Conservation (phyloP, 441 rosid species). For the Populus hybrid region DNA sequence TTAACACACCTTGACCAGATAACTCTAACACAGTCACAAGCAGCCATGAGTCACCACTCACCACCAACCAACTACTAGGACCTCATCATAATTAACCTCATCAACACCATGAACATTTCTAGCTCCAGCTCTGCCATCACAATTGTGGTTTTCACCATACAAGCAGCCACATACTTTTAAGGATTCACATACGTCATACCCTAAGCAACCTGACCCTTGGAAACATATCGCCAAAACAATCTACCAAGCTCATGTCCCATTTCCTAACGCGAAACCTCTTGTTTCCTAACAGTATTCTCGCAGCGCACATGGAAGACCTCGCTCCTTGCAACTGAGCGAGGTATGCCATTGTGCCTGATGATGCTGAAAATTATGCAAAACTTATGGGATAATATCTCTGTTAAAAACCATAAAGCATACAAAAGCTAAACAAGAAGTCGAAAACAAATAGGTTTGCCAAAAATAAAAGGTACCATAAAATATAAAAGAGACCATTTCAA, state of each 20-base stretch:
- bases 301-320: neutral
- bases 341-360: neutral
- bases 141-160: neutral
- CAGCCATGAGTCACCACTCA: neutral
- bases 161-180: neutral
- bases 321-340: neutral
- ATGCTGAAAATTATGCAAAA: neutral
- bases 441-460: neutral
- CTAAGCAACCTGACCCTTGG: neutral
- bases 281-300: neutral
- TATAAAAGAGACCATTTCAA: neutral
- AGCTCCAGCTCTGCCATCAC: neutral
- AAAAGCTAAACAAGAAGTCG: neutral
- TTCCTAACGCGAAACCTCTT: neutral
- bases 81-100: neutral
- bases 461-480: neutral
- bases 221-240: neutral
- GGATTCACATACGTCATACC: neutral
- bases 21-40: neutral
- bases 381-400: neutral
- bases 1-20: neutral
- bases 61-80: neutral
- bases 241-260: neutral
- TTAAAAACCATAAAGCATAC: neutral
- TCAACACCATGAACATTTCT: neutral